Evolutionary conservation across 805 yeast genomes (phyloP).

Genomic region (Ogataea naganishii): DNA sequence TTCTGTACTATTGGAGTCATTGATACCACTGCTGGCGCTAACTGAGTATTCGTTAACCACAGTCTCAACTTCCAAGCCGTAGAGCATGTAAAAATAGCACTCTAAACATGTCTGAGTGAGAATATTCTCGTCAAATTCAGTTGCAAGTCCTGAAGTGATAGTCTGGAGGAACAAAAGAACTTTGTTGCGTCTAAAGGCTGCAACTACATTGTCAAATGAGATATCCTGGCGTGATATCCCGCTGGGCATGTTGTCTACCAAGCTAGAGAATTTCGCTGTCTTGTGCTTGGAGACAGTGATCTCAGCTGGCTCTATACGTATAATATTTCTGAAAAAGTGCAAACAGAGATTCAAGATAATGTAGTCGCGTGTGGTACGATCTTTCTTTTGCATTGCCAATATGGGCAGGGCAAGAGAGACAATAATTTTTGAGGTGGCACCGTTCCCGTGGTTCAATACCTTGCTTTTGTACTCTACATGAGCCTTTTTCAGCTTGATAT

Average conservation of each 20-base stretch:
- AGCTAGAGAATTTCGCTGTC: constrained; percentile 15
- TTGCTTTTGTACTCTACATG: constrained; percentile 68
- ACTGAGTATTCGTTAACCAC: constrained; percentile 10
- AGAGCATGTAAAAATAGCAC: constrained; percentile 52
- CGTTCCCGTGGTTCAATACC: constrained; percentile 47
- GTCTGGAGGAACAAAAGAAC: constrained; percentile 71
- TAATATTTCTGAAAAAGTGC: constrained; percentile 68
- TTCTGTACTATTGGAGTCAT: background rate
- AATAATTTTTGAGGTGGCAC: constrained; percentile 59
- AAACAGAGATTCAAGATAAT: constrained; percentile 65
- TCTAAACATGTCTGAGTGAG: constrained; percentile 64
- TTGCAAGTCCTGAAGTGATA: constrained; percentile 53
- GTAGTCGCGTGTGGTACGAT: constrained; percentile 64
- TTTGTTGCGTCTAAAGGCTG: constrained; percentile 55
- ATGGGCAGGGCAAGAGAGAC: constrained; percentile 61
- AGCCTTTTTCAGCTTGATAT: constrained; percentile 51
- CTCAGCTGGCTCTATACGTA: constrained; percentile 66
- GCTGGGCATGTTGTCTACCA: constrained; percentile 38
- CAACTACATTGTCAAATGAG: constrained; percentile 47
- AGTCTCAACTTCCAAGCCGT: constrained; percentile 40
- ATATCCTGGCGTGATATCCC: constrained; percentile 61
- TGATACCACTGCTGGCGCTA: constrained; percentile 8
- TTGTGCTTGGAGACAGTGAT: constrained; percentile 37
- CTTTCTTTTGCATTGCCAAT: constrained; percentile 37
- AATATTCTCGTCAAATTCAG: constrained; percentile 51